Conservation (phyloP, 129 eudicot species). For the Dittrichia graveolens region DNA sequence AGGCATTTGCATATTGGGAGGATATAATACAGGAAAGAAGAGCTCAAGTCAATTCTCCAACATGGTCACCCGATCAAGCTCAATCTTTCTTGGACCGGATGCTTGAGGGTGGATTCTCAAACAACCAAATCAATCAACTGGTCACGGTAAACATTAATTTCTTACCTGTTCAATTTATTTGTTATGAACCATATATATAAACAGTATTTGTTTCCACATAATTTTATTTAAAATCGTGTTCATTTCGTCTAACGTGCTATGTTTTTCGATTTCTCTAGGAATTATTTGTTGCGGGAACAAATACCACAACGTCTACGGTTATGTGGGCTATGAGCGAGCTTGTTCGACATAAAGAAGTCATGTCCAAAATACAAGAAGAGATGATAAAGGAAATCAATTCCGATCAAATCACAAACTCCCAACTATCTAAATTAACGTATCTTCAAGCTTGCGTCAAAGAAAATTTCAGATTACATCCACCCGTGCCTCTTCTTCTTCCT, state of each 20-base stretch:
- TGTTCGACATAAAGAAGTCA: neutral
- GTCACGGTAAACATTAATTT: neutral
- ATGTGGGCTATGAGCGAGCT: slow-evolving; percentile 10
- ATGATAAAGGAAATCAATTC: neutral
- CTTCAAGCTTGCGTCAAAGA: neutral
- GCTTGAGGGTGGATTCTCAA: neutral
- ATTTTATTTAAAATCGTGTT: too few species aligned
- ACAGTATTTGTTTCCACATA: too few species aligned
- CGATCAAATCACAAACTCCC: neutral
- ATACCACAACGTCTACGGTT: neutral
- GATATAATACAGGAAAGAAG: neutral
- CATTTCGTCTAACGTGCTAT: neutral
- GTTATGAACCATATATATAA: neutral
- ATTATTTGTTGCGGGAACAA: neutral
- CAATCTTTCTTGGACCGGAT: neutral
- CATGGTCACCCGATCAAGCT: neutral
- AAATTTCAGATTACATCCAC: neutral
- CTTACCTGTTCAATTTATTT: neutral
- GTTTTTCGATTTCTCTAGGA: neutral
- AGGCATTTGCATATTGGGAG: neutral
- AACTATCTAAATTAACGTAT: neutral
- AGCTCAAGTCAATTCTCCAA: neutral
- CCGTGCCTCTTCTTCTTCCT: slow-evolving; percentile 11
- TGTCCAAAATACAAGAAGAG: neutral
- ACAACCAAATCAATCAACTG: slow-evolving; percentile 7